These are phyloP conservation scores for Sugiyamaella grinbergsii DNA, from an alignment of 1,139 yeast species.

Conservation along the genomic window DNA sequence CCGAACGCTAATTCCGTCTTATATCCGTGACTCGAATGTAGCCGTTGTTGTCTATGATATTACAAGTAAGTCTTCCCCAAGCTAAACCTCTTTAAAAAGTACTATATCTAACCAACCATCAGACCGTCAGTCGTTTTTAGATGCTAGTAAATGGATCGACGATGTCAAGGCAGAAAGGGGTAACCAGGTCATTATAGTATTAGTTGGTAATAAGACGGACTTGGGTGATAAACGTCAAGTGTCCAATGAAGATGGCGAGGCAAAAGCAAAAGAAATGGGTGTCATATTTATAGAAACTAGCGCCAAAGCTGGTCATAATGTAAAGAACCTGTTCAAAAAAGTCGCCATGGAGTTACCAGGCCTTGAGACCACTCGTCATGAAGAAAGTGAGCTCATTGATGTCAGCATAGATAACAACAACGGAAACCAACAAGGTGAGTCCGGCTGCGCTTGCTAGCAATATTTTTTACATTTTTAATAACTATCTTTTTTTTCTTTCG, in stretches of 20 bases:
- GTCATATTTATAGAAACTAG: constrained; percentile 90
- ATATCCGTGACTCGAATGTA: constrained; percentile 94
- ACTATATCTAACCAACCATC: constrained; percentile 24
- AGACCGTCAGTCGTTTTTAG: constrained; percentile 67
- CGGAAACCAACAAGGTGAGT: constrained; percentile 10
- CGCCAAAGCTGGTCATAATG: constrained; percentile 93
- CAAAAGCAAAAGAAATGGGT: constrained; percentile 73
- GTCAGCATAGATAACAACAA: constrained; percentile 50
- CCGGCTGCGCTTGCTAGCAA: constrained; percentile 20
- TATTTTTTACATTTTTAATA: background rate
- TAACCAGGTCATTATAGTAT: constrained; percentile 63
- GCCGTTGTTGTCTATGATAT: constrained; percentile 96
- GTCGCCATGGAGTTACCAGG: constrained; percentile 93
- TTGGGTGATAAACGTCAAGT: constrained; percentile 69
- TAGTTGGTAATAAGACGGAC: constrained; percentile 84
- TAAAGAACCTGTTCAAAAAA: constrained; percentile 82
- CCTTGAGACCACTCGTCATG: constrained; percentile 51
- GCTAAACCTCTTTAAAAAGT: constrained; percentile 2
- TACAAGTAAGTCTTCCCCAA: constrained; percentile 55
- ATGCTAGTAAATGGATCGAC: constrained; percentile 77
- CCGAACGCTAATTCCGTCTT: constrained; percentile 90
- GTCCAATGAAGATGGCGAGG: constrained; percentile 76
- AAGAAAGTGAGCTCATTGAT: constrained; percentile 52
- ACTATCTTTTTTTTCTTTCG: background rate
- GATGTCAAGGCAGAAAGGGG: constrained; percentile 80